These are phyloP conservation scores for Fraxinus dipetala DNA, from an alignment of 305 asterid genomes.

Conservation along the genomic window DNA sequence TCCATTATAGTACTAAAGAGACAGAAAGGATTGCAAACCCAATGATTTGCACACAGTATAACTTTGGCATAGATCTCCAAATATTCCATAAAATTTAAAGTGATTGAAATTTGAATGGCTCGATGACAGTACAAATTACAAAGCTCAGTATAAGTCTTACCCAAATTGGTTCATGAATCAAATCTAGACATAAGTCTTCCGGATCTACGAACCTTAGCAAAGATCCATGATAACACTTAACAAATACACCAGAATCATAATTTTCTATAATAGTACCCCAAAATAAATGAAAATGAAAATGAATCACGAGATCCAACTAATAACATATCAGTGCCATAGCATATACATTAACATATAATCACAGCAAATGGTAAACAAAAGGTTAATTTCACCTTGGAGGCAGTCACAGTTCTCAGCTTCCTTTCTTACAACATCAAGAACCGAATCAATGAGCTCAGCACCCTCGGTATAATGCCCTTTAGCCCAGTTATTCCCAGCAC, in stretches of 20 bases:
- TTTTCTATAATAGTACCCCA: neutral
- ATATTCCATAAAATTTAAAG: neutral
- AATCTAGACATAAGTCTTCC: neutral
- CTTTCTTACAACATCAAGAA: slow-evolving; percentile 34
- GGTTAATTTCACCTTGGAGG: slow-evolving; percentile 24
- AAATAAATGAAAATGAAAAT: neutral
- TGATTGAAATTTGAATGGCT: neutral
- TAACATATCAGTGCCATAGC: neutral
- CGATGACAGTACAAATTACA: neutral
- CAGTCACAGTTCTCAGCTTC: slow-evolving; percentile 38
- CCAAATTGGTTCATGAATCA: neutral
- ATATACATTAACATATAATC: neutral
- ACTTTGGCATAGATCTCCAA: neutral
- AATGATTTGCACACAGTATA: neutral
- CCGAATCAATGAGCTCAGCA: slow-evolving; percentile 36
- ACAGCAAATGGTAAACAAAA: neutral
- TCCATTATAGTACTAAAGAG: neutral
- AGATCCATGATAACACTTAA: neutral
- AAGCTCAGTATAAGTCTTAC: neutral
- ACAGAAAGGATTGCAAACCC: neutral
- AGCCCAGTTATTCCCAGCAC: slow-evolving; percentile 18
- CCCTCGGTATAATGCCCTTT: slow-evolving; percentile 34
- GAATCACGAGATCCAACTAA: neutral
- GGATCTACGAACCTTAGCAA: neutral
- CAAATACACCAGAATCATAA: neutral